These are phyloP conservation scores for Chrysopogon serrulatus DNA, from an alignment of 176 grass and related monocot genomes.

Conservation along the genomic window DNA sequence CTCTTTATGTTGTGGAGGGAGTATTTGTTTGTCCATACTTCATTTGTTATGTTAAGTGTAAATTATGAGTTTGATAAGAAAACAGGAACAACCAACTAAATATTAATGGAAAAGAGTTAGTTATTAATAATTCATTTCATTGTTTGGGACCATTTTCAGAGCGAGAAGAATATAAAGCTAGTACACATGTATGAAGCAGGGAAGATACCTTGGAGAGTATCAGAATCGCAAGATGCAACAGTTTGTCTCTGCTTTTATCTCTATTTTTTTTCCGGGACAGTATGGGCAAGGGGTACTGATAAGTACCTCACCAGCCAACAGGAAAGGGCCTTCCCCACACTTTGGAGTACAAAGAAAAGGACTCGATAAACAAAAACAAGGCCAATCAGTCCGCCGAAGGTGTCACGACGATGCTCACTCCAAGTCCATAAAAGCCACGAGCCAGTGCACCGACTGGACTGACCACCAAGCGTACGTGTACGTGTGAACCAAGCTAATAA, in stretches of 20 bases:
- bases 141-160: neutral
- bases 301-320: slow-evolving; percentile 25
- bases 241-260: neutral
- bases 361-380: neutral
- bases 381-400: slow-evolving; percentile 27
- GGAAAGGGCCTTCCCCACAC: slow-evolving; percentile 22
- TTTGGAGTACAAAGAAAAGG: slow-evolving; percentile 9
- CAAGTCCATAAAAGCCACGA: neutral
- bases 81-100: neutral
- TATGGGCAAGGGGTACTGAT: neutral
- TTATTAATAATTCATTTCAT: neutral
- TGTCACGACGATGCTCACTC: slow-evolving; percentile 4
- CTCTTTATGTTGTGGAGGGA: too few relatives aligned
- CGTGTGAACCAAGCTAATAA: neutral
- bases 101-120: neutral
- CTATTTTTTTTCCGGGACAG: neutral
- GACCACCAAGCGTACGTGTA: neutral
- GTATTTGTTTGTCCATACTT: neutral
- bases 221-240: neutral
- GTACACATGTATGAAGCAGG: neutral
- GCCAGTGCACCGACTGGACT: slow-evolving; percentile 13
- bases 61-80: neutral
- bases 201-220: neutral
- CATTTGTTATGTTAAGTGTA: neutral
- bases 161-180: neutral